These are phyloP conservation scores for Aspergillus novoparasiticus DNA, from an alignment of 2,329 filamentous ascomycete species.

Conservation along the genomic window DNA sequence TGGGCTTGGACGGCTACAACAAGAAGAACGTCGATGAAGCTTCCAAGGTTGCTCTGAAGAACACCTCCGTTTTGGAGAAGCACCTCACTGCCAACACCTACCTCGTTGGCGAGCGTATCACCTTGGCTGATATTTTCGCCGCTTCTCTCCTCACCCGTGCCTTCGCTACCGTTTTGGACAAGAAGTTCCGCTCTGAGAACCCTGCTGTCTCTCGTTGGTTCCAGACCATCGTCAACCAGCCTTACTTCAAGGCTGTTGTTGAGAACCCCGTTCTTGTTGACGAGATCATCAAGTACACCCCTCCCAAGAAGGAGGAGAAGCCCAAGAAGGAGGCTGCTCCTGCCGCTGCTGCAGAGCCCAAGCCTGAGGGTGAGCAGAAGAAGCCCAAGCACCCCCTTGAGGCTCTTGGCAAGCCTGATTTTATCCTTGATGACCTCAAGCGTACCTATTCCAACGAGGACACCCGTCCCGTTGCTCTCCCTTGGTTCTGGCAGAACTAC, in stretches of 20 bases:
- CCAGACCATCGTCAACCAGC: constrained; percentile 89
- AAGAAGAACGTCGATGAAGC: constrained; percentile 93
- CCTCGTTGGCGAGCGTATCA: constrained; percentile 96
- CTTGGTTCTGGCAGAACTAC: constrained; percentile 98
- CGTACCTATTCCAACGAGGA: constrained; percentile 98
- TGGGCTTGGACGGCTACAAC: constrained; percentile 86
- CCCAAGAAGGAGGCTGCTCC: constrained; percentile 73
- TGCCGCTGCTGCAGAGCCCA: constrained; percentile 53
- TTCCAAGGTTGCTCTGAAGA: constrained; percentile 69
- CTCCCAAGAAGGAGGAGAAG: constrained; percentile 70
- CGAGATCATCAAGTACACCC: constrained; percentile 71
- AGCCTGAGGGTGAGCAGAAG: constrained; percentile 65
- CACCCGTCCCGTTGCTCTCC: constrained; percentile 76
- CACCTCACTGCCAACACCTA: constrained; percentile 93
- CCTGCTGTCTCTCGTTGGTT: constrained; percentile 92
- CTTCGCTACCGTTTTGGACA: constrained; percentile 94
- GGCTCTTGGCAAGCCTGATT: constrained; percentile 73
- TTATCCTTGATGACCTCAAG: constrained; percentile 97
- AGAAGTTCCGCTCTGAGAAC: constrained; percentile 79
- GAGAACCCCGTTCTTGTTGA: constrained; percentile 78
- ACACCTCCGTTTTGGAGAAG: constrained; percentile 74
- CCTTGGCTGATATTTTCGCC: constrained; percentile 89
- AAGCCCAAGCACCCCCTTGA: constrained; percentile 98
- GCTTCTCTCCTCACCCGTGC: constrained; percentile 78
- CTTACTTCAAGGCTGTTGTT: constrained; percentile 81